Evolutionary conservation across 108 stramenopile genomes (phyloP), one percentile per base, ranked within the genome.

Genomic region (Pseudonitzschia pungens): DNA sequence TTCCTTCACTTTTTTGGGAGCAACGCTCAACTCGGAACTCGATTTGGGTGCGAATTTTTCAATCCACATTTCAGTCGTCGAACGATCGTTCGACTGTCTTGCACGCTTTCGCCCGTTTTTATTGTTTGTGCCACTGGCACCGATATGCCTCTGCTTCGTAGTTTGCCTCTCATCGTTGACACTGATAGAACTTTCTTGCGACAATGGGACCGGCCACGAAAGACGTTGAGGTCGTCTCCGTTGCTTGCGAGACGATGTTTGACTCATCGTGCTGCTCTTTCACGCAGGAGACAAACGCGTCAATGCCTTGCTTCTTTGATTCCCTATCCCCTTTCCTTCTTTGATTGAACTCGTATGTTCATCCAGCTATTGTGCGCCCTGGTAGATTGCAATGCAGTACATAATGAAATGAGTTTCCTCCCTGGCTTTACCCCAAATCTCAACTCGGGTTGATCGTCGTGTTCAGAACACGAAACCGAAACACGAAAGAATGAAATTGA

Each of bases 1-100:
- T 73, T 91, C 83, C 41, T 88, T 83, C 15, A 95, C 82, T 73
- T 92, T 92, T 74, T 92, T 91, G 44, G 94, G 90, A 26, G 94
- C 91, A 12, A 95, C 89, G 56, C 89, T 89, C 9, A 95, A 68
- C 36, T 95, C 90, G 0, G 50, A 50, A 28, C 72, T 73, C 5
- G 29, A 70, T 26, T 54, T 65, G 12, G 94, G 94, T 18, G 80
- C 65, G 43, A 89, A 83, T 70, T 82, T 84, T 60, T 89, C 89
- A 5, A 83, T 84, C 89, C 92, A 92, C 65, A 89, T 55, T 7
- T 24, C 69, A 50, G 16, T 67, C 15, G 42, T 44, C 9, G 66
- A 21, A 48, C 20, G 66, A 26, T 21, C 26, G 33, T 21, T 18
- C 41, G 71, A 40, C 14, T 56, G 6, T 71, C 71, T 32, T 32